Percentiles rank a stretch among this genome's conserved stretches.
Conservation (phyloP, 1,284 basidiomycete species). For the Moesziomyces antarcticus region DNA sequence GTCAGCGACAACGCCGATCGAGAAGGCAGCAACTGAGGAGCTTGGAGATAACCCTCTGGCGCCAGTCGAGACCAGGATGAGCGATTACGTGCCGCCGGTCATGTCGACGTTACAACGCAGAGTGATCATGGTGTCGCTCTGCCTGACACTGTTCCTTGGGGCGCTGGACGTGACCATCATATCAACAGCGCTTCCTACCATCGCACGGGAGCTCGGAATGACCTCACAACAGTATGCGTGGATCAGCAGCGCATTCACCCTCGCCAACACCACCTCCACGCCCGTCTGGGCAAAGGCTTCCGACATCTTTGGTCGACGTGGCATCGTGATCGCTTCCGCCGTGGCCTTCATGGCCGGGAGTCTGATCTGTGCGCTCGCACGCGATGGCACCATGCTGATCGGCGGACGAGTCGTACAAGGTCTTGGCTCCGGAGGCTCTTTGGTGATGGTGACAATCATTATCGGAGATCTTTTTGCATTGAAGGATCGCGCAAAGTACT, state of each 20-base stretch:
- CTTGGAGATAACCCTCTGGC: not conserved
- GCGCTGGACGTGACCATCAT: slow-evolving; percentile 11
- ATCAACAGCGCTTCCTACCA: slow-evolving; percentile 5
- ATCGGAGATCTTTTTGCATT: slow-evolving; percentile 5
- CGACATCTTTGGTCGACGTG: slow-evolving; percentile 8
- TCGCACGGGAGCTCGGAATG: slow-evolving; percentile 3
- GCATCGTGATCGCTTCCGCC: slow-evolving; percentile 1
- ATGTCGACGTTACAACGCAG: slow-evolving; percentile 2
- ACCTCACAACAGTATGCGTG: slow-evolving; percentile 8
- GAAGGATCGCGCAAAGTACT: slow-evolving; percentile 11
- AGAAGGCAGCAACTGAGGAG: not conserved
- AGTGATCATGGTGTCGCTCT: slow-evolving; percentile 9
- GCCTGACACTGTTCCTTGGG: slow-evolving; percentile 7
- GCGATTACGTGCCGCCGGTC: slow-evolving; percentile 1
- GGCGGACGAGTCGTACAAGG: slow-evolving; percentile 5
- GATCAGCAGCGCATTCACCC: slow-evolving; percentile 9
- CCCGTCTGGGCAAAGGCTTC: slow-evolving; percentile 12
- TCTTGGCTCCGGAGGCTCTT: slow-evolving; percentile 2
- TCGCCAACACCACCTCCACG: slow-evolving; percentile 5
- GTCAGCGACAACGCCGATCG: not conserved
- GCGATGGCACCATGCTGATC: slow-evolving; percentile 6
- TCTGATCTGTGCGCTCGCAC: slow-evolving; percentile 2
- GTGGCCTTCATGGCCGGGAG: slow-evolving; percentile 3
- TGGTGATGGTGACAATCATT: slow-evolving; percentile 12
- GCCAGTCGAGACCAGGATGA: slow-evolving; percentile 4